Evolutionary conservation across 164 flowering plant genomes (phyloP), one percentile per base, ranked within the genome.

Genomic region (Aristolochia californica): DNA sequence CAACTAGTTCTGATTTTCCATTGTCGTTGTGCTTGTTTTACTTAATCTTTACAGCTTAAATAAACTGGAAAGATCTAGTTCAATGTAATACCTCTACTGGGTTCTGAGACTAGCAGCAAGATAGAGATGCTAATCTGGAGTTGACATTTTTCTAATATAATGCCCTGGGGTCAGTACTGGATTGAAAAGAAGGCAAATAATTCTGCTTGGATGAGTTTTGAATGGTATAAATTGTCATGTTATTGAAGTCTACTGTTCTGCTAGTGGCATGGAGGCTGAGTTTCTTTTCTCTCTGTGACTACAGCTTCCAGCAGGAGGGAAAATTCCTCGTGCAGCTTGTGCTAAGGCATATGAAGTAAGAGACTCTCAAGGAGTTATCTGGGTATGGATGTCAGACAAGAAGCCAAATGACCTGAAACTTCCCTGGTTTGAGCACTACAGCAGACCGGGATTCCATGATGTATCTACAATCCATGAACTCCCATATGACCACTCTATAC

Each of bases 361-460:
- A 59, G 96, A 93, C 38, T 89, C 97, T 9, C 98, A 89, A 68
- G 97, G 98, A 26, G 98, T 93, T 51, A 63, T 85, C 20, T 93
- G 98, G 98, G 87, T 87, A 38, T 93, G 98, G 98, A 87, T 93
- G 97, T 88, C 97, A 5, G 80, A 62, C 25, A 83, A 72, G 69
- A 82, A 81, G 0, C 81, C 97, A 22, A 70, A 79, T 55, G 64
- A 61, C 4, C 64, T 58, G 0, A 93, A 85, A 62, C 68, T 93
- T 2, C 98, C 98, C 14, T 87, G 91, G 91, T 89, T 93, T 54
- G 96, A 93, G 65, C 83, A 88, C 68, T 89, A 83, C 55, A 84
- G 83, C 0, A 64, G 91, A 63, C 88, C 88, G 2, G 94, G 91
- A 8, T 87, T 88, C 62, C 79, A 66, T 56, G 98, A 93, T 47